Evolutionary conservation across 2,329 filamentous ascomycete genomes (phyloP).

Genomic region (Exophiala viscosa): DNA sequence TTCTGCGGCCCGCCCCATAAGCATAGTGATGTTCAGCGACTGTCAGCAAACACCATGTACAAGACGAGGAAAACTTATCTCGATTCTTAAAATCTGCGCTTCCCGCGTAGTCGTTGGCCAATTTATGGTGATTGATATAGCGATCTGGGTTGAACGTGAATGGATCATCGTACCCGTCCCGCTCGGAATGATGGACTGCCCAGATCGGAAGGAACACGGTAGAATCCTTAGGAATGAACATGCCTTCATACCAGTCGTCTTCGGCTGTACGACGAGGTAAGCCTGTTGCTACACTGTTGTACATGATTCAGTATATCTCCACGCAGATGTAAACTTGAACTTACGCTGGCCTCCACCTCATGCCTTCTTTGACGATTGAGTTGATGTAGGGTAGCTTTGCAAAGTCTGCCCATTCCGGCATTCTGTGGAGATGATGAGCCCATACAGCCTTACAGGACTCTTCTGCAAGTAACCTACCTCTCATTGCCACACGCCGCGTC

Average conservation of each 20-base stretch:
- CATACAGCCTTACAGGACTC: no score
- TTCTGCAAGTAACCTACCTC: no score
- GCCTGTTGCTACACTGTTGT: no score
- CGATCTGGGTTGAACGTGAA: conserved; percentile 8
- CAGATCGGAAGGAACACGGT: conserved; percentile 29
- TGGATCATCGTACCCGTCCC: not conserved
- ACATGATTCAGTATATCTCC: not conserved
- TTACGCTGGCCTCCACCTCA: no score
- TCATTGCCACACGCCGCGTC: not conserved
- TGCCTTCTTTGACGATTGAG: no score
- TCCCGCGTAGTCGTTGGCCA: conserved; percentile 34
- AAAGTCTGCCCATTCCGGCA: no score
- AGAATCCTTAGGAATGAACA: conserved; percentile 48
- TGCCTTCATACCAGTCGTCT: conserved; percentile 49
- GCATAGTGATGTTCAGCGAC: conserved; percentile 20
- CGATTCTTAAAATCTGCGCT: conserved; percentile 27
- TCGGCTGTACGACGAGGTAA: not conserved
- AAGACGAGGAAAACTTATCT: conserved; percentile 3
- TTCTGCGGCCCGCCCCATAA: conserved; percentile 31
- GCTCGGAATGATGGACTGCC: conserved; percentile 5
- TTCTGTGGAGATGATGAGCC: no score
- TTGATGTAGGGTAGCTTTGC: no score
- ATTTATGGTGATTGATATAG: conserved; percentile 13
- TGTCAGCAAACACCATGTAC: no score
- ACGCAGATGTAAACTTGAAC: no score